phyloP scores from a whole-genome alignment of 2,329 filamentous ascomycete genomes.

The Trichoderma aggressivum region DNA sequence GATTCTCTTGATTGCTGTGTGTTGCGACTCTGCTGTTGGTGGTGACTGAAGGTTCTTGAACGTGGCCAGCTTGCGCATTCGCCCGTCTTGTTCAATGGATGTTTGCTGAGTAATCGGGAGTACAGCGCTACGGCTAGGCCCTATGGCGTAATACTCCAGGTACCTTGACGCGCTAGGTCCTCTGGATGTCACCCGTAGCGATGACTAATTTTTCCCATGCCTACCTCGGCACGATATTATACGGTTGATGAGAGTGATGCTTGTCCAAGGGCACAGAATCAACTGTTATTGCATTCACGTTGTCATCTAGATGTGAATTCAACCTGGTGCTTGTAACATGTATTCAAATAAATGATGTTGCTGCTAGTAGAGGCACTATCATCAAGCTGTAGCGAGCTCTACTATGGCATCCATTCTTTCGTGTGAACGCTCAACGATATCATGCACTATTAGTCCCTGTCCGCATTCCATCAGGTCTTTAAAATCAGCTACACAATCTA shows the following conservation, averaged over 20 bases:
- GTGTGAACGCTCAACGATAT: neutral
- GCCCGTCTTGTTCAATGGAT: neutral
- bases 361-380: neutral
- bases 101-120: neutral
- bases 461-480: neutral
- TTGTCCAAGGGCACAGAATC: too few species aligned
- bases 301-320: too few species aligned
- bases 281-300: too few species aligned
- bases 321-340: too few species aligned
- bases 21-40: neutral
- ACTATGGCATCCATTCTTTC: neutral
- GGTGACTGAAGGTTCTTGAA: neutral
- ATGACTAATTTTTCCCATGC: neutral
- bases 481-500: neutral
- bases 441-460: neutral
- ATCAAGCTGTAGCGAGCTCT: too few species aligned
- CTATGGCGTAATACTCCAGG: neutral
- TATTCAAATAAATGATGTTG: neutral
- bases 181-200: neutral
- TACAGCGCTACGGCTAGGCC: neutral
- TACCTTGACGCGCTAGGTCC: neutral
- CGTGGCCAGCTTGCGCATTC: slow-evolving; percentile 6
- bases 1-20: neutral
- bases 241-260: too few species aligned
- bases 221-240: too few species aligned